Evolutionary conservation across 1,284 basidiomycete genomes (phyloP), one percentile per base, ranked within the genome.

Genomic region (Marasmius sp.): DNA sequence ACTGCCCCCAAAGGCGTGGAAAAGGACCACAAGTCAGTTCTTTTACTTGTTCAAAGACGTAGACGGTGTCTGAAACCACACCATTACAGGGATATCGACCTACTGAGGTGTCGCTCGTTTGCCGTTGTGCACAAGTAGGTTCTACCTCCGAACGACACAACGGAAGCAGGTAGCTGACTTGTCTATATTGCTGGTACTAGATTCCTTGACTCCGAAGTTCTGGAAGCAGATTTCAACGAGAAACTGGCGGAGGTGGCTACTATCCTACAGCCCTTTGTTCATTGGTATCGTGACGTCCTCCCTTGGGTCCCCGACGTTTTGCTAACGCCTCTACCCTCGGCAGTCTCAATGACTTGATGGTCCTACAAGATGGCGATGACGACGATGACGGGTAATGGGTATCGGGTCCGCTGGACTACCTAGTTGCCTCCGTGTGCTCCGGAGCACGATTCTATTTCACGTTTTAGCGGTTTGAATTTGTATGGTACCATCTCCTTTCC

Each of bases 1-100:
- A 85, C 86, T 2, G 92, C 94, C 10, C 94, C 94, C 1, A 95
- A 95, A 71, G 94, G 94, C 0, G 75, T 95, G n/a, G 85, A 86
- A 60, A 96, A 94, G 74, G 81, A 80, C 20, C 94, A 97, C 71
- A 79, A 80, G 90, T 91, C 59, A 33, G 77, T 70, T 43, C 27
- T 9, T 39, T 36, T 9, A 38, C 33, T 45, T 20, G 9, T 48
- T 43, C 9, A 41, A 22, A 14, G 20, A 9, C 38, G 34, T 38
- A 36, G 50, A 36, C 1, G 33, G 20, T 37, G 36, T 9, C 55
- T 51, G 36, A 62, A 49, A 14, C 18, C 34, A 37, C 22, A 48
- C 14, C 61, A 41, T 16, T 55, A 14, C 66, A 92, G 89, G 74
- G 92, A 95, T 71, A 96, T 96, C 64, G 93, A 94, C 71, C 75